Conservation (phyloP, 768 basidiomycete genomes). For the Amanita pseudoporphyria region DNA sequence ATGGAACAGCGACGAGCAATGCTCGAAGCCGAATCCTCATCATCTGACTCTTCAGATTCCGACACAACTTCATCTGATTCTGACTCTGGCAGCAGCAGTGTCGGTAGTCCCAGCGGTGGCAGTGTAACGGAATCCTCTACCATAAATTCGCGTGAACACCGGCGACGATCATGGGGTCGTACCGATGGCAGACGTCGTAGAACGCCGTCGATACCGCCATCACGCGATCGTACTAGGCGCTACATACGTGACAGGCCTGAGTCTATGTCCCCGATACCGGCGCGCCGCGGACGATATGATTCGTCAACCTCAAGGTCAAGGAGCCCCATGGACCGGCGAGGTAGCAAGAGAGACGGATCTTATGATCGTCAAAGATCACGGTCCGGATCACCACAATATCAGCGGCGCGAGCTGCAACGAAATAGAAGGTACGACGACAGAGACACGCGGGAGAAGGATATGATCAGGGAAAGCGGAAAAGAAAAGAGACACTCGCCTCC, state of each 20-base stretch:
- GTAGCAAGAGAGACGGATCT: slow-evolving; percentile 6
- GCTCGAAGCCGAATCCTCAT: slow-evolving; percentile 57
- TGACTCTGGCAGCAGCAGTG: slow-evolving; percentile 19
- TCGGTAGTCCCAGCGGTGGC: slow-evolving; percentile 20
- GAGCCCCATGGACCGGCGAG: background rate
- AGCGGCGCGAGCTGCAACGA: slow-evolving; percentile 10
- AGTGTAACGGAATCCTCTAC: slow-evolving; percentile 18
- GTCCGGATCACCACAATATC: slow-evolving; percentile 8
- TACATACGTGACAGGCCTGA: slow-evolving; percentile 3
- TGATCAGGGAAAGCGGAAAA: background rate
- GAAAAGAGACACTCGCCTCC: background rate
- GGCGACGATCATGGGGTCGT: slow-evolving; percentile 11
- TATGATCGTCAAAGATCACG: slow-evolving; percentile 7
- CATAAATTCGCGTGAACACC: slow-evolving; percentile 10
- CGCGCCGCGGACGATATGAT: slow-evolving; percentile 12
- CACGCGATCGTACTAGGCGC: slow-evolving; percentile 13
- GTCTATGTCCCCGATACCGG: slow-evolving; percentile 14
- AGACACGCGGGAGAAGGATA: background rate
- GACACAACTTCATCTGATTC: slow-evolving; percentile 31
- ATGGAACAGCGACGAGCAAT: slow-evolving; percentile 91
- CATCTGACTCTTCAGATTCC: slow-evolving; percentile 29
- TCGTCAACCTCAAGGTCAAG: background rate
- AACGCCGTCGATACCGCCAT: slow-evolving; percentile 16
- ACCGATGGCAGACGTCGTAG: slow-evolving; percentile 18
- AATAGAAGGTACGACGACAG: slow-evolving; percentile 10